phyloP scores from a whole-genome alignment of 1,284 basidiomycete species.

The Fomitopsis schrenkii region DNA sequence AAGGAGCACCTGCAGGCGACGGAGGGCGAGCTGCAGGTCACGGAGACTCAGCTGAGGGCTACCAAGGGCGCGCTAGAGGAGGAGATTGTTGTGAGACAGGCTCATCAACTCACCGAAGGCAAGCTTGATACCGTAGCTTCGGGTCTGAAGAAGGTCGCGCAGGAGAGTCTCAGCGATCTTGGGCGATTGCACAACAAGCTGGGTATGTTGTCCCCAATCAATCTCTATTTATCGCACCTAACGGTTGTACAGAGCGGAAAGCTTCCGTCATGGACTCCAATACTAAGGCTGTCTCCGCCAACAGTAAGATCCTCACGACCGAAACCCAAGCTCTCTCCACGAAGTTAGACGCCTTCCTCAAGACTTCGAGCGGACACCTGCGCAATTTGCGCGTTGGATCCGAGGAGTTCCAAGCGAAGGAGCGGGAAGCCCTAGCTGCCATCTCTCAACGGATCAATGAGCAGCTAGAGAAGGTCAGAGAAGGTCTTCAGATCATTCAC shows the following conservation, averaged over 20 bases:
- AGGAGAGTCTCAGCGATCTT: constrained; percentile 72
- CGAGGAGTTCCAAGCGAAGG: constrained; percentile 52
- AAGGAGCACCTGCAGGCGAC: constrained; percentile 55
- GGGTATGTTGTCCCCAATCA: constrained; percentile 42
- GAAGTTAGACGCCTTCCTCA: constrained; percentile 61
- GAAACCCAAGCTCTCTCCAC: constrained; percentile 50
- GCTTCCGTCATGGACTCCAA: constrained; percentile 65
- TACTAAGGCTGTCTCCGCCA: constrained; percentile 56
- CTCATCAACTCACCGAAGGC: constrained; percentile 74
- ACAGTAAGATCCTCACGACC: constrained; percentile 54
- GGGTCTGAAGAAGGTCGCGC: constrained; percentile 62
- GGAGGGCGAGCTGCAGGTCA: constrained; percentile 48
- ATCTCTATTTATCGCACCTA: constrained; percentile 10
- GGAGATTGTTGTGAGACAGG: constrained; percentile 72
- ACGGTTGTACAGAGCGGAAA: constrained; percentile 61
- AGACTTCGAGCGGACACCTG: constrained; percentile 50
- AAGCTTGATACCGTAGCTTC: constrained; percentile 68
- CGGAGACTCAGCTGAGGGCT: constrained; percentile 50
- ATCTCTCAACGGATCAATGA: constrained; percentile 56
- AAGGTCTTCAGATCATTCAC: constrained; percentile 56
- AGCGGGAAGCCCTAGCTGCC: constrained; percentile 48
- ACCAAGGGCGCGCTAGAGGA: constrained; percentile 66
- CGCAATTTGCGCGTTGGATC: constrained; percentile 52
- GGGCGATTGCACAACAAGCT: constrained; percentile 80
- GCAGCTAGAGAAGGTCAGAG: constrained; percentile 55